Conservation (phyloP, 768 basidiomycete species). For the Lyophyllum atratum region DNA sequence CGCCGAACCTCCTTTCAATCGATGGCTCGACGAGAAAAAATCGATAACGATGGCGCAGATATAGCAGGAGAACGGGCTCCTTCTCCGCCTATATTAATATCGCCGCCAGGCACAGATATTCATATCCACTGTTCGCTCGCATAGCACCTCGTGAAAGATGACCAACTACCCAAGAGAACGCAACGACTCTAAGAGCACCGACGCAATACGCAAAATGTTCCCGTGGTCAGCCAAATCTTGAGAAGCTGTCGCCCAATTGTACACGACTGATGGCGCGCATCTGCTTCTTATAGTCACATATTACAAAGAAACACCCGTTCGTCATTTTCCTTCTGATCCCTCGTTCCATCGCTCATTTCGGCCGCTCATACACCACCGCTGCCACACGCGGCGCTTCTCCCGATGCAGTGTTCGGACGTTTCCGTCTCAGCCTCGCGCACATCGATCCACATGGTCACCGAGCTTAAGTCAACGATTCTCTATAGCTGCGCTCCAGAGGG, state of each 20-base stretch:
- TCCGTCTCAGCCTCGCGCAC: not conserved
- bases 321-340: constrained; percentile 1
- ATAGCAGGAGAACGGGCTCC: not conserved
- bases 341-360: not conserved
- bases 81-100: not conserved
- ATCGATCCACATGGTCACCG: constrained; percentile 5
- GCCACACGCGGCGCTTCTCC: not conserved
- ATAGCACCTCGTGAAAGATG: not conserved
- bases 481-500: not conserved
- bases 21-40: too few relatives aligned
- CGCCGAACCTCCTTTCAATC: not conserved
- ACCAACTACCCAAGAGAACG: not conserved
- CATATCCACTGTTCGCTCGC: not conserved
- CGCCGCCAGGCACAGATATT: not conserved
- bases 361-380: constrained; percentile 3
- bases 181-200: not conserved
- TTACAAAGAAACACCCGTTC: not conserved
- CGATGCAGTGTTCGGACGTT: not conserved
- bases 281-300: not conserved
- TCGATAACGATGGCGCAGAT: constrained; percentile 1
- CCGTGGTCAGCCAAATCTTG: not conserved
- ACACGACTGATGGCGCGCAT: constrained; percentile 1
- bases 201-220: too few relatives aligned
- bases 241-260: not conserved
- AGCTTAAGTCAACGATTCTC: constrained; percentile 1